Conservation (phyloP, 306 rosid species). For the Biancaea sappan region DNA sequence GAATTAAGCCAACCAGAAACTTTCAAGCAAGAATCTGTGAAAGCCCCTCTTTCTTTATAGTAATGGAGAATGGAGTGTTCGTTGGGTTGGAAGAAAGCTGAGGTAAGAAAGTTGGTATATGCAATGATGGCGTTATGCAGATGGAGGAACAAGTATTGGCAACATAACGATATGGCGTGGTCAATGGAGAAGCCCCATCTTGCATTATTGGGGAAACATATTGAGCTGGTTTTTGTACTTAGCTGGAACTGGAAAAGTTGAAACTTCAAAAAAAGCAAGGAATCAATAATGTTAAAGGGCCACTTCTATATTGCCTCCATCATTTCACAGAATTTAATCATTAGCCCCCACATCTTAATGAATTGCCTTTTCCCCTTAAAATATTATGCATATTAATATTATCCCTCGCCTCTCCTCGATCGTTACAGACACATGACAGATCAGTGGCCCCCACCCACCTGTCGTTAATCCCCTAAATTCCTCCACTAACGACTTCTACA, state of each 20-base stretch:
- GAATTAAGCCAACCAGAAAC: constrained; percentile 36
- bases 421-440: constrained; percentile 52
- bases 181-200: constrained; percentile 46
- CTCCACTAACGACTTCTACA: constrained; percentile 50
- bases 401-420: no score
- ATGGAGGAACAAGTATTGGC: constrained; percentile 45
- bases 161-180: constrained; percentile 38
- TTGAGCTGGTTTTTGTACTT: constrained; percentile 74
- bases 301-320: constrained; percentile 53
- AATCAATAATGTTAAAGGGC: constrained; percentile 53
- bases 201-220: constrained; percentile 70
- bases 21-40: constrained; percentile 43
- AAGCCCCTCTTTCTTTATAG: constrained; percentile 40
- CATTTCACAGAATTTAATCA: constrained; percentile 60
- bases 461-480: constrained; percentile 45
- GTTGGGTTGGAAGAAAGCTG: constrained; percentile 50
- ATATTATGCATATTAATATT: not conserved
- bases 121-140: constrained; percentile 62
- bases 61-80: constrained; percentile 43
- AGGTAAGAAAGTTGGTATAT: constrained; percentile 43
- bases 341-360: constrained; percentile 37
- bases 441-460: constrained; percentile 46
- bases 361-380: constrained; percentile 44
- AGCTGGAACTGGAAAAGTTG: constrained; percentile 32
- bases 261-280: constrained; percentile 35